Percentiles rank a stretch among this genome's conserved stretches.
These are phyloP conservation scores for Lepiota brunneoincarnata DNA, from an alignment of 768 basidiomycete species.

Conservation along the genomic window DNA sequence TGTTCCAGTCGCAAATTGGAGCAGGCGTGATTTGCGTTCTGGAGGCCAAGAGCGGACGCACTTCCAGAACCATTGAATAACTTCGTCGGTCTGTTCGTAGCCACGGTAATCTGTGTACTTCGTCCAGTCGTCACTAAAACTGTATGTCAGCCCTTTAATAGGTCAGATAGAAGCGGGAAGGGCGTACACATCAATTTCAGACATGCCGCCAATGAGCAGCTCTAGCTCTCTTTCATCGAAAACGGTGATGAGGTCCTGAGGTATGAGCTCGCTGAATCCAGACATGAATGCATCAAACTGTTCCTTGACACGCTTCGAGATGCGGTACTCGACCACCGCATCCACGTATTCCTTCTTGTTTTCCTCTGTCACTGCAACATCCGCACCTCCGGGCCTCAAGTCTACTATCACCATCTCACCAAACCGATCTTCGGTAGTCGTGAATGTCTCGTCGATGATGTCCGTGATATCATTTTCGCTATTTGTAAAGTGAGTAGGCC, in stretches of 20 bases:
- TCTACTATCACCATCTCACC: constrained; percentile 98
- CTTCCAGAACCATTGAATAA: constrained; percentile 99
- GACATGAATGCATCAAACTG: constrained; percentile 99
- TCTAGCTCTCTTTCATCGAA: constrained; percentile 99
- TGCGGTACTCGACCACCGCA: constrained; percentile 92
- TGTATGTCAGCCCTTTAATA: background rate
- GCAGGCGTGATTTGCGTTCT: constrained; percentile 92
- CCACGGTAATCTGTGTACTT: constrained; percentile 99
- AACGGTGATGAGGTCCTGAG: constrained; percentile 95
- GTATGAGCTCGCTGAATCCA: constrained; percentile 99
- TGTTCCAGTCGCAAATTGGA: constrained; percentile 97
- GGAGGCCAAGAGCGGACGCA: constrained; percentile 97
- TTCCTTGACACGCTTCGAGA: constrained; percentile 94
- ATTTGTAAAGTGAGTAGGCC: constrained; percentile 1
- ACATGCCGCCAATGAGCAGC: constrained; percentile 97
- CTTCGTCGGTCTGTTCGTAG: constrained; percentile 92
- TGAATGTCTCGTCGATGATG: constrained; percentile 96
- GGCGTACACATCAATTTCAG: constrained; percentile 97
- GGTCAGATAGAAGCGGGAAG: background rate
- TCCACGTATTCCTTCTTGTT: constrained; percentile 99
- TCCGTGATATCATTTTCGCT: constrained; percentile 99
- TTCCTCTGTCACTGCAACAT: constrained; percentile 88
- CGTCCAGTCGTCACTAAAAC: constrained; percentile 87
- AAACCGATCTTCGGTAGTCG: constrained; percentile 95
- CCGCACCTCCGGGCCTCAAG: constrained; percentile 83